Evolutionary conservation across 2,329 filamentous ascomycete genomes (phyloP).

Genomic region (Bertia moriformis): DNA sequence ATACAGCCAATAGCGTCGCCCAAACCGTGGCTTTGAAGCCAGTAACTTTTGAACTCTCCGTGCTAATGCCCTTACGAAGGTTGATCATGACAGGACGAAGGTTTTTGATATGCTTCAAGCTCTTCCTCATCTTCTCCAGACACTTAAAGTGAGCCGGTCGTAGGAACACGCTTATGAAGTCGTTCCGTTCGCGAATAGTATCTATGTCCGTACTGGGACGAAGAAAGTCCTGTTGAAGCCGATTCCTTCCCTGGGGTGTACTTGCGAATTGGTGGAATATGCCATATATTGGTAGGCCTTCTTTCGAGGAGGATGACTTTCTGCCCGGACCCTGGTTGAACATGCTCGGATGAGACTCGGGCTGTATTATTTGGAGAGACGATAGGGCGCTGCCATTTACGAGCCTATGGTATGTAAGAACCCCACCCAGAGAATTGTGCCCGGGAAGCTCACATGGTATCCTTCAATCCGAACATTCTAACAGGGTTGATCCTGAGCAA

Average conservation of each 20-base stretch:
- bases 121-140: not conserved
- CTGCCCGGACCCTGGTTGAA: not conserved
- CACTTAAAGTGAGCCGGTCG: not conserved
- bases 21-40: slow-evolving; percentile 1
- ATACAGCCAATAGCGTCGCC: not conserved
- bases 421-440: not conserved
- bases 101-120: slow-evolving; percentile 1
- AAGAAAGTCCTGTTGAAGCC: not conserved
- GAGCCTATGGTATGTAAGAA: not conserved
- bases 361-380: not conserved
- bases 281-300: not conserved
- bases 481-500: not conserved
- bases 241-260: not conserved
- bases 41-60: not conserved
- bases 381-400: not conserved
- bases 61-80: not conserved
- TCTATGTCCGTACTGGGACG: not conserved
- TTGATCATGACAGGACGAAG: slow-evolving; percentile 1
- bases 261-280: not conserved
- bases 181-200: not conserved
- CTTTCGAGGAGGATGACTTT: not conserved
- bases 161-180: not conserved
- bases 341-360: slow-evolving; percentile 1
- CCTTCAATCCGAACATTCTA: not conserved
- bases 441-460: not conserved